phyloP scores from a whole-genome alignment of 768 basidiomycete species.

The Macrolepiota dolichaula region DNA sequence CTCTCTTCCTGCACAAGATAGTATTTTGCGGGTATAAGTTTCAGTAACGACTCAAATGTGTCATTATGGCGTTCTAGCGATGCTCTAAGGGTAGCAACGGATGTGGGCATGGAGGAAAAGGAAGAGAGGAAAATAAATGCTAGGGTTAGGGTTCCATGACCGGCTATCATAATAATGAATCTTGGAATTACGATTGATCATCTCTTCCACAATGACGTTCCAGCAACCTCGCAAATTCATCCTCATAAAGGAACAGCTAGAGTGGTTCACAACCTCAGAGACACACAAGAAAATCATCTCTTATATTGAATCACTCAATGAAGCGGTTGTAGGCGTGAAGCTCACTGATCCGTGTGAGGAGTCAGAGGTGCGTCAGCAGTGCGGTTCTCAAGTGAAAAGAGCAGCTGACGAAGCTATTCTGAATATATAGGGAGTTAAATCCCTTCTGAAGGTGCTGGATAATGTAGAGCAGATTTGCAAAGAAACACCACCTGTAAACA shows the following conservation, averaged over 20 bases:
- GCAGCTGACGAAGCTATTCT: constrained; percentile 3
- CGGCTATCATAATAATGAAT: neutral
- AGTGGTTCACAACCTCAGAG: constrained; percentile 73
- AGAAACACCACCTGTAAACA: constrained; percentile 83
- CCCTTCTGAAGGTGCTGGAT: constrained; percentile 63
- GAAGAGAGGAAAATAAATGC: neutral
- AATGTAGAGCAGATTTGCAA: constrained; percentile 62
- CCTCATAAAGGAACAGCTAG: constrained; percentile 71
- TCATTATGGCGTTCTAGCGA: constrained; percentile 85
- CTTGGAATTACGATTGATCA: neutral
- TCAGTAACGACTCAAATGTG: constrained; percentile 78
- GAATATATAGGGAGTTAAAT: constrained; percentile 51
- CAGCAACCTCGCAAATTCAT: constrained; percentile 67
- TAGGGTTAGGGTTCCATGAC: constrained; percentile 12
- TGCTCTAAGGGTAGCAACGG: constrained; percentile 42
- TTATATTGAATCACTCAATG: constrained; percentile 76
- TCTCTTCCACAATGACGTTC: constrained; percentile 30
- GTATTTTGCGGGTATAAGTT: constrained; percentile 86
- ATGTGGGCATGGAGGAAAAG: constrained; percentile 43
- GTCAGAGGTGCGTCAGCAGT: constrained; percentile 51
- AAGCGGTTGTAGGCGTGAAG: constrained; percentile 71
- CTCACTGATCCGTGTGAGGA: constrained; percentile 58
- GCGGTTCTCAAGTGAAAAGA: neutral
- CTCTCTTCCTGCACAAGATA: constrained; percentile 71
- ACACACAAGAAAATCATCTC: constrained; percentile 65